Evolutionary conservation across 495 filamentous ascomycete genomes (phyloP), one percentile per base, ranked within the genome.

Genomic region (Hypoxylon perforatum): DNA sequence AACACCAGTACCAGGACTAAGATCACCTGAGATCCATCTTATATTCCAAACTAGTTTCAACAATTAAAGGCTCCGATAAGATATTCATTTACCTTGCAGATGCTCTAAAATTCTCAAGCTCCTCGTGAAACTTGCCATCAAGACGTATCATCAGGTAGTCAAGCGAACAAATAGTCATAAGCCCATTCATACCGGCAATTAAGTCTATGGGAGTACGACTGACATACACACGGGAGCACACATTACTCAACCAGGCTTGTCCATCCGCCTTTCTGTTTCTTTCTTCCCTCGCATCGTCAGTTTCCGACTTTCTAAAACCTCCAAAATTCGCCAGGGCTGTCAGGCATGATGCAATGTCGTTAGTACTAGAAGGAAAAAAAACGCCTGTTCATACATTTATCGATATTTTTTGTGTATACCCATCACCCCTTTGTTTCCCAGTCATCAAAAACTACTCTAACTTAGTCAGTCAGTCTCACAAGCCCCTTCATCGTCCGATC

Each of bases 141-240:
- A n/a, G n/a, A n/a, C 30, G 25, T 9, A 33, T 5, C 30, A 33
- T 3, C 25, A 28, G 25, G 25, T 3, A 28, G 25, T 8, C 25
- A 28, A 28, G 25, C 25, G 11, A 10, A 4, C 30, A 9, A 33
- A 33, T 49, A 12, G 53, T 52, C 65, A 60, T 64, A 50, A 64
- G 8, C 25, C 42, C 48, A 18, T 59, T 60, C 65, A 68, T 68
- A 59, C 42, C 60, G 10, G n/a, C 15, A 50, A 69, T 64, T 69
- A 69, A 9, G 22, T 69, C 60, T 63, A 69, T 60, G 44, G 46
- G n/a, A 38, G 46, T 50, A 46, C 44, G 28, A 38, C 61, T 46
- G 19, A 44, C 18, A 22, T 25, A 41, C 23, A 49, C 15, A 49
- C 7, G 21, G 12, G 21, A 25, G 38, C 58, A 44, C 36, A 61